Evolutionary conservation across 441 rosid genomes (phyloP), one percentile per base, ranked within the genome.

Genomic region (Aleurites moluccanus): DNA sequence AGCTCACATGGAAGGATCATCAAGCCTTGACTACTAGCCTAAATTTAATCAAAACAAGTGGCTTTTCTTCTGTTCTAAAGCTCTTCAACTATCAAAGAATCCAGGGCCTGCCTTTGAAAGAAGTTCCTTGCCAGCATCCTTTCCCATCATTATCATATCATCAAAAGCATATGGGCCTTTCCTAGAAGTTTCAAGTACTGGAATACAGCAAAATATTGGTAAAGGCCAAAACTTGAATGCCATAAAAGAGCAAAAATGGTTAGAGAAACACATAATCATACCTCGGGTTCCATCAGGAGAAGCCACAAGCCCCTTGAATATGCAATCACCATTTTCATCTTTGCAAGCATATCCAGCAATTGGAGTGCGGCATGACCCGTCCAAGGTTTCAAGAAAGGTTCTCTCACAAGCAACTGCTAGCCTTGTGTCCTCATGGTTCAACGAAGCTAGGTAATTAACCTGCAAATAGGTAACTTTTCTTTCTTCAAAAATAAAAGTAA

Each of bases 301-400:
- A 40, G 99, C 98, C 61, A 96, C 97, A 79, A 96, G 82, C 50
- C 99, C 98, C 82, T 84, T 88, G 81, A 96, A 96, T 72, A 91
- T 25, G 82, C 99, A 96, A 75, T 89, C 84, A 62, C 96, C 94
- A 14, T 91, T 86, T 76, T 83, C 83, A 57, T 86, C 98, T 81
- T 78, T 88, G 61, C 80, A 79, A 1, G 99, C 99, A 68, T 96
- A 92, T 67, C 97, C 99, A 30, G 99, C 99, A 56, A 96, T 96
- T 64, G 99, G 99, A 71, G 99, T 96, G 68, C 98, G 97, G 77
- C 98, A 96, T 70, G 98, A 92, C 23, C 97, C 97, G 72, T 92
- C 91, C 69, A 92, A 81, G 40, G 91, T 85, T 81, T 81, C 83
- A 52, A 96, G 89, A 73, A 96, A 96, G 57, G 97, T 96, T 80